Evolutionary conservation across 2,329 filamentous ascomycete genomes (phyloP).

Genomic region (Lasiodiplodia sp.): DNA sequence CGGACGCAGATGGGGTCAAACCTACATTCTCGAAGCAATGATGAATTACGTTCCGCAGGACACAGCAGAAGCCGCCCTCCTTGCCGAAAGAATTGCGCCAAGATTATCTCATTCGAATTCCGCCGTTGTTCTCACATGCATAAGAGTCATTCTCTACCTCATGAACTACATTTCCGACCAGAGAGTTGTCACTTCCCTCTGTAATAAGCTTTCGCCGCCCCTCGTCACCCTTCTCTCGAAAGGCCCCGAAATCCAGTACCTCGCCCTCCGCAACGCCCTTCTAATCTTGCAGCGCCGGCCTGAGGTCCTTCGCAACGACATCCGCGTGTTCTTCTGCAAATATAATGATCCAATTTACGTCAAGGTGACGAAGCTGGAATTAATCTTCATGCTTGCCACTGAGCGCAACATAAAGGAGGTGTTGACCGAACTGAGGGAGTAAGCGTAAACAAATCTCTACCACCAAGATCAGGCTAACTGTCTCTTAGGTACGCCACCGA

Average conservation of each 20-base stretch:
- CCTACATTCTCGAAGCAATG: slow-evolving; percentile 95
- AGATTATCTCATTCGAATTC: slow-evolving; percentile 97
- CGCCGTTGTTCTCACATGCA: slow-evolving; percentile 93
- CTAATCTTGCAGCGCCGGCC: slow-evolving; percentile 92
- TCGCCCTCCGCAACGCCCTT: slow-evolving; percentile 90
- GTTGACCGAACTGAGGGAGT: slow-evolving; percentile 90
- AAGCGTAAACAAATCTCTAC: slow-evolving; percentile 36
- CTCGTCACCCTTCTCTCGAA: slow-evolving; percentile 95
- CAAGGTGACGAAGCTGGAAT: slow-evolving; percentile 97
- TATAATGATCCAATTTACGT: slow-evolving; percentile 99
- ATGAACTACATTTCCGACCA: slow-evolving; percentile 98
- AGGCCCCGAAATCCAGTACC: slow-evolving; percentile 96
- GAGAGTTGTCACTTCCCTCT: slow-evolving; percentile 84
- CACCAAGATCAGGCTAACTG: slow-evolving; percentile 32
- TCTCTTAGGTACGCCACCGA: slow-evolving; percentile 79
- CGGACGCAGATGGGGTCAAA: slow-evolving; percentile 87
- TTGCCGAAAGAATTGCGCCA: slow-evolving; percentile 94
- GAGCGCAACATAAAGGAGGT: slow-evolving; percentile 97
- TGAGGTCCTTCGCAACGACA: slow-evolving; percentile 94
- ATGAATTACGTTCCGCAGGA: slow-evolving; percentile 98
- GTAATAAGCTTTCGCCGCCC: slow-evolving; percentile 91
- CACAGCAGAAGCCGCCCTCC: slow-evolving; percentile 81
- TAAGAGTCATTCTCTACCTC: slow-evolving; percentile 93
- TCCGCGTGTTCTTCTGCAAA: slow-evolving; percentile 99
- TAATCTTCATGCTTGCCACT: slow-evolving; percentile 98